These are phyloP conservation scores for Metschnikowia lunata DNA, from an alignment of 805 yeast genomes.

Conservation along the genomic window DNA sequence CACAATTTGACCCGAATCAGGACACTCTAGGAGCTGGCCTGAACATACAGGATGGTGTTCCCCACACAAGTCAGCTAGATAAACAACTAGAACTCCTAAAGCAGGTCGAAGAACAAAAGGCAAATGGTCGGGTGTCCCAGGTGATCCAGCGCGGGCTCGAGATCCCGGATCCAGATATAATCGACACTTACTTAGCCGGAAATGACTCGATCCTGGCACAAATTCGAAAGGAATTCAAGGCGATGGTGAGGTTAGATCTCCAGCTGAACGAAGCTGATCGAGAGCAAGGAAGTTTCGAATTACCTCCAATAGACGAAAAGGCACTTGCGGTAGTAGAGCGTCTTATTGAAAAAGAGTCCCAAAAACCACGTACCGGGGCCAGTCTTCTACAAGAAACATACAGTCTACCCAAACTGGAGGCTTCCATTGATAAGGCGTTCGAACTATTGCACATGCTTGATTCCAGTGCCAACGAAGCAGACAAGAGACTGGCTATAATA, in stretches of 20 bases:
- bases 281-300: neutral
- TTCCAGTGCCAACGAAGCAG: conserved; percentile 4
- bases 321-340: conserved; percentile 15
- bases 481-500: conserved; percentile 2
- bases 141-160: conserved; percentile 44
- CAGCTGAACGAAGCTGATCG: conserved; percentile 17
- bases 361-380: neutral
- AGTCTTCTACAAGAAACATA: neutral
- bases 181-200: neutral
- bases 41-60: neutral
- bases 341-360: conserved; percentile 17
- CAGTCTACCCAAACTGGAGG: conserved; percentile 15
- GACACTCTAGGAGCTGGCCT: too few relatives aligned
- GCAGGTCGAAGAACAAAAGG: conserved; percentile 2
- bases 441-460: conserved; percentile 18
- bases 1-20: conserved; percentile 20
- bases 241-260: conserved; percentile 41
- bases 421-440: conserved; percentile 16
- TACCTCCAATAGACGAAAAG: conserved; percentile 33
- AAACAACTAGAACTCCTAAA: conserved; percentile 1
- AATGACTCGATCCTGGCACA: conserved; percentile 7
- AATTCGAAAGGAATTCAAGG: conserved; percentile 29
- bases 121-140: conserved; percentile 35
- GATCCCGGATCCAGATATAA: conserved; percentile 32
- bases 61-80: neutral